phyloP scores from a whole-genome alignment of 805 yeast genomes.

The Dipodascus albidus region DNA sequence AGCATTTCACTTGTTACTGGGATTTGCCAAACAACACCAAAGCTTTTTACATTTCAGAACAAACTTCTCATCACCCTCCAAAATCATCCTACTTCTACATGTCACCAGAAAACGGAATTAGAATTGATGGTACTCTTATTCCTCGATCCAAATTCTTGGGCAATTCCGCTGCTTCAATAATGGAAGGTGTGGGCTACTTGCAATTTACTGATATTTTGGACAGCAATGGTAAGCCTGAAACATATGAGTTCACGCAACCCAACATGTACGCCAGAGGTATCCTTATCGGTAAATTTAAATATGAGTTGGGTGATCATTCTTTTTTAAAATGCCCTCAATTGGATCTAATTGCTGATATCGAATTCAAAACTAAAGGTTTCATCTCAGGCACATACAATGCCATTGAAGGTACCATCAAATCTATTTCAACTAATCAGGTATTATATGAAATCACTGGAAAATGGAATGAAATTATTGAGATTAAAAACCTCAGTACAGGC shows the following conservation, averaged over 20 bases:
- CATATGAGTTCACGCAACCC: conserved; percentile 83
- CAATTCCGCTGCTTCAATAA: conserved; percentile 91
- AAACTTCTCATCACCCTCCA: conserved; percentile 98
- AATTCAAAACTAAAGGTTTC: conserved; percentile 91
- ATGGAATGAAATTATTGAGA: conserved; percentile 81
- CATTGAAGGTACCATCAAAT: conserved; percentile 62
- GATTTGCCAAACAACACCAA: conserved; percentile 56
- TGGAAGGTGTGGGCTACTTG: conserved; percentile 80
- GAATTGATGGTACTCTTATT: conserved; percentile 79
- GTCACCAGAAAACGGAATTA: conserved; percentile 67
- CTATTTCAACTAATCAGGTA: conserved; percentile 37
- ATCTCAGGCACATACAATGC: conserved; percentile 87
- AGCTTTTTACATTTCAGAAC: conserved; percentile 85
- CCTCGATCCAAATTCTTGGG: conserved; percentile 88
- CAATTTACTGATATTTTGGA: conserved; percentile 51
- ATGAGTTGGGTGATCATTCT: conserved; percentile 90
- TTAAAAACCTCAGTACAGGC: conserved; percentile 41
- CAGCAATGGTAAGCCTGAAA: conserved; percentile 40
- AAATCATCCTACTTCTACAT: conserved; percentile 85
- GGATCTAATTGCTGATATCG: conserved; percentile 65
- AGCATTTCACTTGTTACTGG: conserved; percentile 87
- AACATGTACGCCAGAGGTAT: conserved; percentile 93
- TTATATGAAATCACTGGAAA: conserved; percentile 70
- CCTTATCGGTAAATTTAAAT: conserved; percentile 76
- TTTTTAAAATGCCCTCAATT: conserved; percentile 49